These are phyloP conservation scores for Neurospora sp. DNA, from an alignment of 495 filamentous ascomycete genomes.

Conservation along the genomic window DNA sequence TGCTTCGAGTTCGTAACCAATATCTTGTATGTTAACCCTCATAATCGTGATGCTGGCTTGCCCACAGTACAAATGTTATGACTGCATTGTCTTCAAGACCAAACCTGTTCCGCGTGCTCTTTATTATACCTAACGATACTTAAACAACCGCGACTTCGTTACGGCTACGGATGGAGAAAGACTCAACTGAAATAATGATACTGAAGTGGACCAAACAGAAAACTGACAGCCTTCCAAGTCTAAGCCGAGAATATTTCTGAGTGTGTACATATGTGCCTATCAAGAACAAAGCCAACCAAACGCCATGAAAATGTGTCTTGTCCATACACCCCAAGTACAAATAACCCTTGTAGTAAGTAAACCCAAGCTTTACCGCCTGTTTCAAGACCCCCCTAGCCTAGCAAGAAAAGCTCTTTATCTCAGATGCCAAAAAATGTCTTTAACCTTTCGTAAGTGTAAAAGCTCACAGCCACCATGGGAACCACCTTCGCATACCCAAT, in stretches of 20 bases:
- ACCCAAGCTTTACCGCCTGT: not conserved
- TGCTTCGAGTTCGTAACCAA: not conserved
- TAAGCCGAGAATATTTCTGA: not conserved
- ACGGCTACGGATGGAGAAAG: not conserved
- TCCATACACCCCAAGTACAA: not conserved
- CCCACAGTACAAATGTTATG: not conserved
- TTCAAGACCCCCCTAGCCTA: not conserved
- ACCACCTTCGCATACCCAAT: conserved; percentile 94
- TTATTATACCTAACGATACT: not conserved
- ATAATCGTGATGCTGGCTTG: not conserved
- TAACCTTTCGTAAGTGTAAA: conserved; percentile 68
- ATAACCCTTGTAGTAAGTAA: not conserved
- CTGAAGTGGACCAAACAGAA: not conserved
- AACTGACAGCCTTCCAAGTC: not conserved
- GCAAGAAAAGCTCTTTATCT: conserved; percentile 17
- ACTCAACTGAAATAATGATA: not conserved
- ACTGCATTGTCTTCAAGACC: not conserved
- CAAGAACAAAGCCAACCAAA: not conserved
- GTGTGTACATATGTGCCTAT: not conserved
- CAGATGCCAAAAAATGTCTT: conserved; percentile 67
- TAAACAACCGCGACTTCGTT: not conserved
- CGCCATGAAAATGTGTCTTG: not conserved
- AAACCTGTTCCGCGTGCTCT: not conserved
- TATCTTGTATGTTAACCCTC: not conserved
- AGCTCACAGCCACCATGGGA: conserved; percentile 76